Base-by-base conservation (phyloP, 1,139 yeast species). In the Blastobotrys arbuscula region DNA sequence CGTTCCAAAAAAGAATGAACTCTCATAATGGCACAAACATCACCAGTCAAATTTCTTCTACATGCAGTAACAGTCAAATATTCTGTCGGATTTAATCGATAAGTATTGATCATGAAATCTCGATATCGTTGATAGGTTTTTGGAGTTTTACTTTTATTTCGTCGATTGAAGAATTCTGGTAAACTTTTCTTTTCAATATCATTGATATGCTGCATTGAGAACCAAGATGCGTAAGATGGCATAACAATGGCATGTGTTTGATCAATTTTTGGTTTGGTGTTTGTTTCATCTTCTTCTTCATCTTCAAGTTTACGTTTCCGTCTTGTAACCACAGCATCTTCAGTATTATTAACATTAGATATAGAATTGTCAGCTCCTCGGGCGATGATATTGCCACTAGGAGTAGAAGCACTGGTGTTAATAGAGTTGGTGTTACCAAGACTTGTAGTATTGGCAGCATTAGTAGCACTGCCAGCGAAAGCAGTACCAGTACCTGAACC, bases 211-310 rank as follows among this genome's bases (percentile, higher is more conserved):
- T 75, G 75, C 77, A 88, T 75, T 54, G 82, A 76, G 64, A 92
- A 92, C 99, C 99, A 92, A 39, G 84, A 73, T 2, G 97, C 78
- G 64, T 90, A 92, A 2, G 97, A 89, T 2, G 99, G 99, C 30
- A 92, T 77, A n/a, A 92, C 81, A 49, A 92, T 84, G 12, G 88
- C 78, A 63, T 92, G 97, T 0, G 95, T 81, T 69, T 92, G 98
- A 50, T 74, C 58, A 24, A 55, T 55, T 44, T 24, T 36, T 15
- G 35, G 18, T 36, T 24, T 24, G 13, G 46, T 20, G n/a, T 31
- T 23, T 16, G 39, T 42, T 7, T 20, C 24, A 9, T n/a, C 34
- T 23, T 42, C 20, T 30, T 44, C 28, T 38, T 44, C 2, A 35
- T 35, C 38, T n/a, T 47, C 49, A 2, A 41, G 39, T 45, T 33